These are phyloP conservation scores for Atkinsonella texensis DNA, from an alignment of 2,329 filamentous ascomycete genomes.

Conservation along the genomic window DNA sequence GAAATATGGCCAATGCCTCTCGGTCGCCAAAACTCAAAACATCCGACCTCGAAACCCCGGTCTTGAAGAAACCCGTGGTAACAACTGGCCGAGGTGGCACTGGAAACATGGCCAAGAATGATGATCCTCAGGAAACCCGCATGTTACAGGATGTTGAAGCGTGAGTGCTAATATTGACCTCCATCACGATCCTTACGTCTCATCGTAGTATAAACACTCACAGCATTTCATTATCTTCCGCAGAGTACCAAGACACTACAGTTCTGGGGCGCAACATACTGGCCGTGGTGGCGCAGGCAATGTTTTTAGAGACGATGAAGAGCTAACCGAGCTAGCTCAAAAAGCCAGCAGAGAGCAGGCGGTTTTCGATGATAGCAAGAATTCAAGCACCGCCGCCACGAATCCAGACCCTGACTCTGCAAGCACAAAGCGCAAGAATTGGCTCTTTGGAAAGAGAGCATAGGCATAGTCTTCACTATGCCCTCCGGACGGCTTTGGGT, in stretches of 20 bases:
- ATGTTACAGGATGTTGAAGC: constrained; percentile 72
- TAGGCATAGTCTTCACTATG: constrained; percentile 13
- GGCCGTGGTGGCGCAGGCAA: constrained; percentile 70
- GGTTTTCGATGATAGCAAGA: constrained; percentile 18
- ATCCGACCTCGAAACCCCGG: constrained; percentile 66
- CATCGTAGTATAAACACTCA: neutral
- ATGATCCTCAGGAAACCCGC: constrained; percentile 62
- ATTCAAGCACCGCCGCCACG: neutral
- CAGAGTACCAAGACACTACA: constrained; percentile 42
- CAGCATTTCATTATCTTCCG: constrained; percentile 6
- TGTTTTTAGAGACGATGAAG: constrained; percentile 40
- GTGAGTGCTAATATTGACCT: constrained; percentile 27
- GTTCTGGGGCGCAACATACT: constrained; percentile 49
- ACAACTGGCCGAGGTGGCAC: constrained; percentile 83
- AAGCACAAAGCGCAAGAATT: constrained; percentile 34
- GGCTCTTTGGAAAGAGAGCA: constrained; percentile 37
- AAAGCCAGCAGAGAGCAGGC: constrained; percentile 20
- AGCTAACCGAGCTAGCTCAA: constrained; percentile 20
- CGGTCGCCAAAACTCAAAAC: constrained; percentile 40
- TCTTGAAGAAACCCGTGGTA: constrained; percentile 69
- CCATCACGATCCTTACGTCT: neutral
- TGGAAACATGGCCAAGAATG: constrained; percentile 73
- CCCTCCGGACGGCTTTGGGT: neutral
- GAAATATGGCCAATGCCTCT: constrained; percentile 52
- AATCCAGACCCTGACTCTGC: constrained; percentile 10